phyloP scores from a whole-genome alignment of 2,329 filamentous ascomycete species.

The Knufia fluminis region DNA sequence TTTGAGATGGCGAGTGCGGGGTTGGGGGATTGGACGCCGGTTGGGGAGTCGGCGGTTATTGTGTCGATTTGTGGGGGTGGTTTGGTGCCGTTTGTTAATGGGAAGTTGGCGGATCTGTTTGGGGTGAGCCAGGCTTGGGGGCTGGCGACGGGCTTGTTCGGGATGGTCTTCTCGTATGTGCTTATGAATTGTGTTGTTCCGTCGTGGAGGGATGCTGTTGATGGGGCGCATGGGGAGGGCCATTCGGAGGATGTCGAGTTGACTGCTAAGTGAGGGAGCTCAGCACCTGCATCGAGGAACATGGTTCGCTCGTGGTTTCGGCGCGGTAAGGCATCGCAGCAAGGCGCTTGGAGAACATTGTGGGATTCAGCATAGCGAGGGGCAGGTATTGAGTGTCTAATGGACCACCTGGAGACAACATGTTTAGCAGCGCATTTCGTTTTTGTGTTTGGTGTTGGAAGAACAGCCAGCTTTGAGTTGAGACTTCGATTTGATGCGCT shows the following conservation, averaged over 20 bases:
- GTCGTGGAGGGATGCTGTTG: conserved; percentile 14
- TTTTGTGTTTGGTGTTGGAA: background rate
- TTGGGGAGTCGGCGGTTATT: conserved; percentile 19
- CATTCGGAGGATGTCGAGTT: background rate
- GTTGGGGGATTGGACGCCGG: conserved; percentile 18
- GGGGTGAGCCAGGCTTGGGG: conserved; percentile 17
- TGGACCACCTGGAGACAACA: background rate
- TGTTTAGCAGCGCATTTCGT: background rate
- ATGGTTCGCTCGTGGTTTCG: background rate
- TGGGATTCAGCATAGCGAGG: background rate
- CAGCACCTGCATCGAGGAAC: background rate
- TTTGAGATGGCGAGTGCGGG: conserved; percentile 39
- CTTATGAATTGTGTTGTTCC: conserved; percentile 17
- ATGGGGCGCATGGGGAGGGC: conserved; percentile 6
- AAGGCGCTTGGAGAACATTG: background rate
- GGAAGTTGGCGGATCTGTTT: conserved; percentile 16
- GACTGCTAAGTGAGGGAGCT: background rate
- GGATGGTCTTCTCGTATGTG: conserved; percentile 17
- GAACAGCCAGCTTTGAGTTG: background rate
- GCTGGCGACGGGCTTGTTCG: conserved; percentile 16
- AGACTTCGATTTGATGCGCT: background rate
- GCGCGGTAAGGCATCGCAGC: too few relatives aligned
- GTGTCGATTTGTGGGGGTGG: conserved; percentile 20
- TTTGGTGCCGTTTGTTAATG: conserved; percentile 19
- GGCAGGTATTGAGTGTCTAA: background rate